Base-by-base conservation (phyloP, 2,329 filamentous ascomycete species). In the Xylariaceae sp. region DNA sequence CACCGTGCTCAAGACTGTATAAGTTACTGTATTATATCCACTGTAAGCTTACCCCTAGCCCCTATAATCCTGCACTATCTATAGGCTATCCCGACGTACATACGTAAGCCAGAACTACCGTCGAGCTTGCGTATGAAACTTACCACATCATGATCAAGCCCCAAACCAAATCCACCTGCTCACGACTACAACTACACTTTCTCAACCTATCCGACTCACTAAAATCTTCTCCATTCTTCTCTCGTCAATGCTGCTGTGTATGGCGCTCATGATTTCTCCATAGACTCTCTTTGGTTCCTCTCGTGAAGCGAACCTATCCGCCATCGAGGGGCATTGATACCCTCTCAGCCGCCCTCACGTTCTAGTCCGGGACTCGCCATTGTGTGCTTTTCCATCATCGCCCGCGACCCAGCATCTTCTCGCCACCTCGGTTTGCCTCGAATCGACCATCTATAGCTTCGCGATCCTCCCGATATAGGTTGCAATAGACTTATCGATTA, bases 261-360 rank as follows among this genome's bases (percentile, higher is more conserved):
- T 63, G 54, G 56, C 51, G 54, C 53, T 59, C n/a, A 62, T 59
- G 55, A 34, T 53, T 58, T 53, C 39, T 39, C 11, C 34, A 10
- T 62, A 59, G 50, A 50, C 45, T 59, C 51, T 49, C 13, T 51
- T 56, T 62, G 37, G 30, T 51, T 48, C 11, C 49, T 37, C 11
- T 34, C 50, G 56, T 47, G 18, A 56, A 59, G 52, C 55, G 57
- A 53, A 39, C 34, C 44, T 2, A 39, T 51, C 47, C n/a, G 44
- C 35, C 37, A 30, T 55, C 49, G 23, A 57, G 30, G 51, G n/a
- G 37, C n/a, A 9, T 44, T 30, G 15, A 42, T 5, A 34, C 48
- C 23, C 44, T 45, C 51, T n/a, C 4, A 30, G 8, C 18, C 17
- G 49, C 23, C 48, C 15, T 35, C 18, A 35, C 2, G 10, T 44